Percentiles rank a stretch among this genome's conserved stretches.
Conservation (phyloP, 805 yeast species). For the Metschnikowia lochheadii region DNA sequence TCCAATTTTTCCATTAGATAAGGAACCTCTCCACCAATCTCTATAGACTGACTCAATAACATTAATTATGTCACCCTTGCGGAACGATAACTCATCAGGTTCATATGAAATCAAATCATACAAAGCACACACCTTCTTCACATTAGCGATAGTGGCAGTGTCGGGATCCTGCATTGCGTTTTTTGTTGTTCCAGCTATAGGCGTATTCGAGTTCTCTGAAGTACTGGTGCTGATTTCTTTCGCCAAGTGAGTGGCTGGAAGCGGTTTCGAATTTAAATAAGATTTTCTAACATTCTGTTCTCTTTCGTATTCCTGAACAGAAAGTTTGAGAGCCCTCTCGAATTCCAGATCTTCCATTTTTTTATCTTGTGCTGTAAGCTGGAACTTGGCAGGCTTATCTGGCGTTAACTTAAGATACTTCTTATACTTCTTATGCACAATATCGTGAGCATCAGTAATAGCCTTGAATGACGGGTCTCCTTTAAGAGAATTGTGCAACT, state of each 20-base stretch:
- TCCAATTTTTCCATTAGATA: slow-evolving; percentile 71
- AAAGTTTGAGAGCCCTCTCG: slow-evolving; percentile 68
- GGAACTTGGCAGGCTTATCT: slow-evolving; percentile 54
- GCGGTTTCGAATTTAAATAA: slow-evolving; percentile 29
- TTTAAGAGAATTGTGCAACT: slow-evolving; percentile 60
- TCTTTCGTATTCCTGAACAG: slow-evolving; percentile 58
- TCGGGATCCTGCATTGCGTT: slow-evolving; percentile 1
- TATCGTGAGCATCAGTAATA: slow-evolving; percentile 57
- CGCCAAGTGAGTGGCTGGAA: slow-evolving; percentile 24
- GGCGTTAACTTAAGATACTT: slow-evolving; percentile 39
- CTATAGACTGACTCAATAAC: slow-evolving; percentile 84
- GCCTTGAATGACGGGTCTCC: slow-evolving; percentile 73
- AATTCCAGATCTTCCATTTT: slow-evolving; percentile 74
- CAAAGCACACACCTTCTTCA: slow-evolving; percentile 74
- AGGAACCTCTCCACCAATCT: slow-evolving; percentile 94
- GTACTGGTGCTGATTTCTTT: slow-evolving; percentile 3
- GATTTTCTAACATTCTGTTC: slow-evolving; percentile 30
- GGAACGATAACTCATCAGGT: slow-evolving; percentile 82
- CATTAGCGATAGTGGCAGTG: slow-evolving; percentile 37
- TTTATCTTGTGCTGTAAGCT: slow-evolving; percentile 43
- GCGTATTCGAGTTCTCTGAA: neutral
- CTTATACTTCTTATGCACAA: slow-evolving; percentile 38
- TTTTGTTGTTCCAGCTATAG: neutral
- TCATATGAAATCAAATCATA: slow-evolving; percentile 77
- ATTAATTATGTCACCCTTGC: slow-evolving; percentile 81